Evolutionary conservation across 176 grass and related monocot genomes (phyloP), one percentile per base, ranked within the genome.

Genomic region (Bothriochloa decipiens): DNA sequence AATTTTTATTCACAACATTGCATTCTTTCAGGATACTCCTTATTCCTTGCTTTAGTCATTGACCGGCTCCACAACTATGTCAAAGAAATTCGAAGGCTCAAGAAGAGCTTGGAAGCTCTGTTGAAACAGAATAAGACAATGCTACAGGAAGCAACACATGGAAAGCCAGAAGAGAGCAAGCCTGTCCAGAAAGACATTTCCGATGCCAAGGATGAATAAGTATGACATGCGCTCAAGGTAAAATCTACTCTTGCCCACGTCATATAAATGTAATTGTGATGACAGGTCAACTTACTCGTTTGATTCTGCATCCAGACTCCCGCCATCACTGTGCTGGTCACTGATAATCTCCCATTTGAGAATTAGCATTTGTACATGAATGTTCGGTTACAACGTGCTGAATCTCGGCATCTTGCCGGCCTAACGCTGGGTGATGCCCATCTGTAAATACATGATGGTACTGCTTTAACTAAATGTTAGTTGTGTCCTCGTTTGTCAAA

Each of bases 31-130:
- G 94, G 92, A 87, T 97, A 97, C 61, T 74, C 75, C 14, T 79
- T 97, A 55, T 97, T 97, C 74, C 94, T 97, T 74, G 90, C 88
- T 71, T 69, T 94, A 55, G 83, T 97, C 39, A 94, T 94, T 68
- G 94, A 97, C 64, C 90, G 92, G 3, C 86, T 92, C 14, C 94
- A 97, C 78, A 87, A 89, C 78, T 91, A 97, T 81, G 89, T 92
- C 64, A 97, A 88, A 94, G 92, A 94, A 77, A 85, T 87, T 39
- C 77, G 92, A 61, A 88, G 83, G 18, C 58, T 92, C 13, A 90
- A 83, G 80, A 97, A 92, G 87, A 92, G 69, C 75, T 61, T 97
- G 53, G 94, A 97, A 22, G 87, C 72, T 33, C 83, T 86, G 20
- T 87, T 81, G 3, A 97, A 92, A 77, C 88, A 90, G 58, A 92